These are phyloP conservation scores for Fusarium napiforme DNA, from an alignment of 2,329 filamentous ascomycete species.

Conservation along the genomic window DNA sequence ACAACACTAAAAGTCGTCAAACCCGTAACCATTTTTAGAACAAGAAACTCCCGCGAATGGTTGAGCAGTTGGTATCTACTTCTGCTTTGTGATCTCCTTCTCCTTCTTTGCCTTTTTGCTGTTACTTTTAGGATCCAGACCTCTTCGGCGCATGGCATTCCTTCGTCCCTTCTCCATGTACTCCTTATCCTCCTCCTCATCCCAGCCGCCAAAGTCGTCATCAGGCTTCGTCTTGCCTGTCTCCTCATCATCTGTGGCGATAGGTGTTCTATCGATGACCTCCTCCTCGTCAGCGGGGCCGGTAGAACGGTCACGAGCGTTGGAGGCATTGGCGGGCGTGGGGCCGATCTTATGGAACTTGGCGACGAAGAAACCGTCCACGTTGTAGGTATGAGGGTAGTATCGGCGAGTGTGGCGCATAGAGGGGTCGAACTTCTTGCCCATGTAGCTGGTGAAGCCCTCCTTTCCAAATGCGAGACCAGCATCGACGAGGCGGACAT, in stretches of 20 bases:
- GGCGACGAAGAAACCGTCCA: constrained; percentile 97
- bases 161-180: constrained; percentile 79
- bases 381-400: constrained; percentile 92
- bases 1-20: constrained; percentile 22
- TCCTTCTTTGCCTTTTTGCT: constrained; percentile 49
- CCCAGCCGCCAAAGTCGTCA: constrained; percentile 76
- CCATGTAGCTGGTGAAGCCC: constrained; percentile 89
- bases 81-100: constrained; percentile 42
- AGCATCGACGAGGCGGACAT: constrained; percentile 92
- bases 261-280: constrained; percentile 75
- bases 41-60: constrained; percentile 32
- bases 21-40: constrained; percentile 30
- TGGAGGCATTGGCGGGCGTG: constrained; percentile 66
- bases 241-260: constrained; percentile 59
- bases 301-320: constrained; percentile 47
- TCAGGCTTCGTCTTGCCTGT: constrained; percentile 53
- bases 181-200: constrained; percentile 77
- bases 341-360: constrained; percentile 95
- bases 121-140: constrained; percentile 74
- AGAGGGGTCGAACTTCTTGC: constrained; percentile 89
- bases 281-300: constrained; percentile 52
- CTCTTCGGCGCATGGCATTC: constrained; percentile 78
- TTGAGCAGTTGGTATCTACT: constrained; percentile 32
- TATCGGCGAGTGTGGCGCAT: constrained; percentile 86
- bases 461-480: constrained; percentile 90